Base-by-base conservation (phyloP, 352 stramenopile species). In the Achlya hypogyna region DNA sequence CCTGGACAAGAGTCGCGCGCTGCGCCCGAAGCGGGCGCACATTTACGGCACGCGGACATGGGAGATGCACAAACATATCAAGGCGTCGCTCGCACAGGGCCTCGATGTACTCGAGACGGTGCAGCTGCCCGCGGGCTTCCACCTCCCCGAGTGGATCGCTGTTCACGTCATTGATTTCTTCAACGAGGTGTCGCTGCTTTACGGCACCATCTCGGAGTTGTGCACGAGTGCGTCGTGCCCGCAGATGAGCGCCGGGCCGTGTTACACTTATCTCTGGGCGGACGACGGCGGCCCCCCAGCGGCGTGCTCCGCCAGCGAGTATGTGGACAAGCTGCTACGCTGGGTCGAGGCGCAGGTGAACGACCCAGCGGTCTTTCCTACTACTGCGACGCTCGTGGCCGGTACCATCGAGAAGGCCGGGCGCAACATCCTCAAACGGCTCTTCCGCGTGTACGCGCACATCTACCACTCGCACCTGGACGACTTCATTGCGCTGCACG, bases 361-460 rank as follows among this genome's bases (percentile, higher is more conserved):
- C 45, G 78, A 96, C 51, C 72, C 73, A 14, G 51, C 65, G 12
- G 35, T 93, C 31, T 93, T 94, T 60, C 81, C 83, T 0, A 63
- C 75, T 16, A 54, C 65, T 51, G 47, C 53, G 53, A 51, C 5
- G 78, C 12, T 18, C 12, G 12, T 18, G 6, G 12, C 49, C 2
- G 25, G 25, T 20, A 56, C 12, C 31, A 56, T 56, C 12, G 56
- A 66, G 43, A 25, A 53, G 1, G 69, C 51, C 25, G 62, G 47
- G 47, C 51, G 53, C 35, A 63, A 38, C 49, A 98, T 99, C 43
- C 95, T 98, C 74, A 91, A 97, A 74, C 80, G 94, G n/a, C 74
- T 99, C 12, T 98, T 98, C 76, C 88, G 96, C 5, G 91, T 99
- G 4, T 99, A 98, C 74, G 95, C 93, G 51, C 96, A 98, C 79